Evolutionary conservation across 768 basidiomycete genomes (phyloP).

Genomic region (Aureoboletus auriporus): DNA sequence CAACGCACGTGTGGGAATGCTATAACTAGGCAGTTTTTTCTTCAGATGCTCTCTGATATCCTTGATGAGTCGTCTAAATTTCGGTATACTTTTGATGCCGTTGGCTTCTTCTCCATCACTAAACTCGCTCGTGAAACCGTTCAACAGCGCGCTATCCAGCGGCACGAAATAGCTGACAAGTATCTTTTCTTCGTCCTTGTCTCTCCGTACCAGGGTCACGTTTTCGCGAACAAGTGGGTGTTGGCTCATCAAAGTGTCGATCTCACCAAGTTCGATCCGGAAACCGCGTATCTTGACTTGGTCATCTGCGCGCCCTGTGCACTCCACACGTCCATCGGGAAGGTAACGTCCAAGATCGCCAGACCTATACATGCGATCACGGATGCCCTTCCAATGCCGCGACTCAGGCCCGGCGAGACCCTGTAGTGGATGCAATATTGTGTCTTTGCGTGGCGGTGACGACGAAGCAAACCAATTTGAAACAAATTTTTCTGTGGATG

Average conservation of each 20-base stretch:
- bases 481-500: slow-evolving; percentile 90
- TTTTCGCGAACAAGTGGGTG: slow-evolving; percentile 96
- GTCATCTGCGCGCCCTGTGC: slow-evolving; percentile 95
- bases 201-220: slow-evolving; percentile 91
- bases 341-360: slow-evolving; percentile 95
- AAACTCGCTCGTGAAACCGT: slow-evolving; percentile 68
- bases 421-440: slow-evolving; percentile 56
- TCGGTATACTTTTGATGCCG: slow-evolving; percentile 71
- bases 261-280: slow-evolving; percentile 96
- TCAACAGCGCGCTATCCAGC: slow-evolving; percentile 60
- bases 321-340: slow-evolving; percentile 91
- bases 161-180: slow-evolving; percentile 98
- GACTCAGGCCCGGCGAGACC: slow-evolving; percentile 68
- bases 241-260: slow-evolving; percentile 92
- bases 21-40: slow-evolving; percentile 94
- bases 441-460: slow-evolving; percentile 56
- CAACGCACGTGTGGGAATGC: slow-evolving; percentile 79
- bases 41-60: slow-evolving; percentile 94
- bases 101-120: slow-evolving; percentile 45
- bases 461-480: slow-evolving; percentile 80
- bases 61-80: slow-evolving; percentile 85
- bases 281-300: slow-evolving; percentile 99
- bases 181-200: slow-evolving; percentile 99
- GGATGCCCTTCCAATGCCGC: slow-evolving; percentile 87
- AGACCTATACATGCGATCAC: slow-evolving; percentile 96